phyloP scores from a whole-genome alignment of 768 basidiomycete species.

The Serendipita vermifera region DNA sequence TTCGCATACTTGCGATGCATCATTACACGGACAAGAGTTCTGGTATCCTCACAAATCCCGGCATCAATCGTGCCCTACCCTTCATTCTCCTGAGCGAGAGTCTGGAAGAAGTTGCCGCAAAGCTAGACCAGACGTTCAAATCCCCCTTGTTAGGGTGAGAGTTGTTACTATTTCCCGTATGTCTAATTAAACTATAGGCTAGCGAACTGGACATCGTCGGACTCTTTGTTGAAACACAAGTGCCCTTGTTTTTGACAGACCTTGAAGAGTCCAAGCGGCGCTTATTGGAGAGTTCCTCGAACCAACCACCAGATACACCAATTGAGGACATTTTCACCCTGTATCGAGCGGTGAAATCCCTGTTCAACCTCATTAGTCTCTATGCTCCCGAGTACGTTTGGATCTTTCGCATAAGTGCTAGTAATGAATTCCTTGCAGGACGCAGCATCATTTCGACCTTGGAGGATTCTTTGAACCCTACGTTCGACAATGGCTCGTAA shows the following conservation, averaged over 20 bases:
- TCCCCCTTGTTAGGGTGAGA: slow-evolving; percentile 69
- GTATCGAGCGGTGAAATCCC: slow-evolving; percentile 61
- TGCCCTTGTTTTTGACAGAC: slow-evolving; percentile 56
- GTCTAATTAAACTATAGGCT: not conserved
- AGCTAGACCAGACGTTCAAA: slow-evolving; percentile 75
- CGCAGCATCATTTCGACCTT: slow-evolving; percentile 51
- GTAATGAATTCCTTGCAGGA: slow-evolving; percentile 20
- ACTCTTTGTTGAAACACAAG: slow-evolving; percentile 49
- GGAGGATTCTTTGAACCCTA: slow-evolving; percentile 75
- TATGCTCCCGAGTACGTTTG: slow-evolving; percentile 62
- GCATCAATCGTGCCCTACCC: slow-evolving; percentile 70
- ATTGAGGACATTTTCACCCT: slow-evolving; percentile 84
- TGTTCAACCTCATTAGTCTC: slow-evolving; percentile 68
- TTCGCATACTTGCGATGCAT: slow-evolving; percentile 44
- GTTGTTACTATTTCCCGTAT: slow-evolving; percentile 6
- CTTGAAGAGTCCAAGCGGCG: slow-evolving; percentile 57
- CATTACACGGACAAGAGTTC: slow-evolving; percentile 52
- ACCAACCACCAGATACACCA: slow-evolving; percentile 73
- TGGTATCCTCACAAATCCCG: slow-evolving; percentile 53
- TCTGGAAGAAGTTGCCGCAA: slow-evolving; percentile 73
- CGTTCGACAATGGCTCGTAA: slow-evolving; percentile 77
- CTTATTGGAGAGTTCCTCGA: slow-evolving; percentile 71
- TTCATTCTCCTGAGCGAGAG: slow-evolving; percentile 77
- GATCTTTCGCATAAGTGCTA: not conserved
- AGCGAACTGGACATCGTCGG: slow-evolving; percentile 68